Evolutionary conservation across 495 filamentous ascomycete species (phyloP), one percentile per base, ranked within the genome.

Genomic region (Podospora tetraspora): DNA sequence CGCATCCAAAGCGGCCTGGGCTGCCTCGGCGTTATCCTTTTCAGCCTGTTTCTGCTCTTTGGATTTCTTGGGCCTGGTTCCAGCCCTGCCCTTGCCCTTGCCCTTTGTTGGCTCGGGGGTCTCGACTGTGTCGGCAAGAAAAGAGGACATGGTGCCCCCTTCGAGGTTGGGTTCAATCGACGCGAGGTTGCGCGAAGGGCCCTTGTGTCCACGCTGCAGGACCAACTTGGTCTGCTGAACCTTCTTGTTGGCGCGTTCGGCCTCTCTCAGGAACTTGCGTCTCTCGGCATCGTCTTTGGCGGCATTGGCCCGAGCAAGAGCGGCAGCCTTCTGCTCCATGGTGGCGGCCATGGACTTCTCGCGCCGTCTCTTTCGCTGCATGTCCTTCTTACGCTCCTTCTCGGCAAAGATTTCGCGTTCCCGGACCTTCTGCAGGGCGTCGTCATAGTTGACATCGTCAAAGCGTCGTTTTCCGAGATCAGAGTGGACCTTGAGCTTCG

Each of bases 301-400:
- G 57, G 84, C 84, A 64, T 87, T 85, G 2, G 93, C 93, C 64
- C 90, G 89, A 62, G 87, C 84, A 61, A 96, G 82, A 5, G 92
- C 93, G 68, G 94, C 89, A 11, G 89, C 83, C 70, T 94, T 91
- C 79, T 96, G 94, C 72, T 93, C 89, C 73, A 92, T 87, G 59
- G 94, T 93, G 67, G 89, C 84, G 16, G 91, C 90, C 76, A 97
- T 90, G 12, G 95, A 96, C 80, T 97, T 97, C 76, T 99, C 95
- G 22, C 95, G 88, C n/a, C 95, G 89, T 25, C 95, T 88, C 81
- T 97, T 98, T 25, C 96, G 90, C 74, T 99, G 95, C 91, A 97
- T 97, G 70, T 98, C 95, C 81, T 99, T 99, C 84, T 99, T 99
- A 29, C 96, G 92, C 79, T 98, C 96, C 77, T 98, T 99, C 76